Evolutionary conservation across 208 protist species (phyloP), one percentile per base, ranked within the genome.

Genomic region (Blastocrithidia nonstop): DNA sequence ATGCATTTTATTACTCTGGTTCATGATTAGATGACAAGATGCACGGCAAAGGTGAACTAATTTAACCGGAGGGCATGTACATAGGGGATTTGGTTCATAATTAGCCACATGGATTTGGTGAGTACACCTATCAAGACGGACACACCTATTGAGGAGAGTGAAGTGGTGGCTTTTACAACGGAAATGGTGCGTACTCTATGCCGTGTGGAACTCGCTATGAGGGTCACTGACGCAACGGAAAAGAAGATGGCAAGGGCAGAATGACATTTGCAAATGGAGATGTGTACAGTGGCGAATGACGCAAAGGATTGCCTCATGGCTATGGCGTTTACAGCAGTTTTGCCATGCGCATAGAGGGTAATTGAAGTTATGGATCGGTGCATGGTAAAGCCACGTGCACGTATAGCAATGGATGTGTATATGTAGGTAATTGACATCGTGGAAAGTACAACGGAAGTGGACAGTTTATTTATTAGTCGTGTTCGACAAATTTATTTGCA

Each of bases 131-230:
- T 58, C 43, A 71, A 47, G 72, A 88, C 60, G 82, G 84, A n/a
- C 66, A 86, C 50, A 64, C 78, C n/a, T 95, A 93, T 65, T 74
- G 82, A 36, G 88, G 88, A 3, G 80, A 92, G 17, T 95, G 88
- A 79, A 31, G 61, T 2, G 44, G 66, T 33, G 78, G 75, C 16
- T 25, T 77, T 17, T 83, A 74, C 52, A 52, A 95, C 8, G 87
- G 87, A 49, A 67, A 40, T 22, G 87, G 80, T 20, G 68, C 49
- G 24, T 87, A 83, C 41, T 24, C 71, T n/a, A 66, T 74, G 47
- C 76, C 79, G 0, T 75, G 63, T 42, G 78, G 81, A 23, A 54
- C 50, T 16, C 72, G 71, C 48, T 90, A 86, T 54, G 75, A 87
- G 46, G 88, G 88, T 9, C 54, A 59, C 15, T 92, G 81, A 80